A percentile compares a stretch with the other conserved stretches of the same genome.
Evolutionary conservation across 1,284 basidiomycete species (phyloP).

Genomic region (Pyrrhoderma lamaoense): DNA sequence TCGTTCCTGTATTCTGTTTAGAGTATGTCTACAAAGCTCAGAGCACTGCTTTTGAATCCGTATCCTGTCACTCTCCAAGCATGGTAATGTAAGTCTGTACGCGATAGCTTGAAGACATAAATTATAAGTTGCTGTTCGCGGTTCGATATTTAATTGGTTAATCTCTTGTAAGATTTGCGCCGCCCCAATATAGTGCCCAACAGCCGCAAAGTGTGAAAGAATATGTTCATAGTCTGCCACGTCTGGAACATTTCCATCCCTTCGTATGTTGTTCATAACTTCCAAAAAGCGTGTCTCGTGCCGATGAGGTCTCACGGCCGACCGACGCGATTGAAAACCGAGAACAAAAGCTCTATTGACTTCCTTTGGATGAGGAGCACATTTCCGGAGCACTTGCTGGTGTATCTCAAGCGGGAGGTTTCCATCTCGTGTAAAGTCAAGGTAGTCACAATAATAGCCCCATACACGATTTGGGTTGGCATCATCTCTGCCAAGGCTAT

Average conservation of each 20-base stretch:
- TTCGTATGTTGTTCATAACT: constrained; percentile 61
- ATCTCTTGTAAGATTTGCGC: constrained; percentile 57
- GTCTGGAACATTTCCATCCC: constrained; percentile 39
- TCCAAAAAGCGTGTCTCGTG: constrained; percentile 58
- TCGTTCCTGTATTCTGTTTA: constrained; percentile 47
- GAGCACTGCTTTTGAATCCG: constrained; percentile 30
- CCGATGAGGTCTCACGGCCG: constrained; percentile 32
- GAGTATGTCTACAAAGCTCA: constrained; percentile 40
- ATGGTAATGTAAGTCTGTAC: constrained; percentile 54
- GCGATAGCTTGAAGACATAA: constrained; percentile 60
- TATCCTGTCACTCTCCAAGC: constrained; percentile 32
- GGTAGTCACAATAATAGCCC: constrained; percentile 50
- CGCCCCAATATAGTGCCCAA: constrained; percentile 55
- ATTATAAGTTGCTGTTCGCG: constrained; percentile 49
- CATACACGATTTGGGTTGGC: constrained; percentile 42
- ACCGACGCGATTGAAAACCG: constrained; percentile 25
- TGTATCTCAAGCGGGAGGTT: constrained; percentile 56
- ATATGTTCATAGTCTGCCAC: constrained; percentile 68
- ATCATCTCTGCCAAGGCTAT: constrained; percentile 24
- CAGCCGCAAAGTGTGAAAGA: constrained; percentile 62
- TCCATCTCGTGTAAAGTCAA: constrained; percentile 38
- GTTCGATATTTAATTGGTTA: constrained; percentile 34
- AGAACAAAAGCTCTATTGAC: constrained; percentile 39
- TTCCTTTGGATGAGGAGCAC: constrained; percentile 38
- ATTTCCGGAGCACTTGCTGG: constrained; percentile 57